These are phyloP conservation scores for Penicillium sp. DNA, from an alignment of 2,329 filamentous ascomycete genomes.

Conservation along the genomic window DNA sequence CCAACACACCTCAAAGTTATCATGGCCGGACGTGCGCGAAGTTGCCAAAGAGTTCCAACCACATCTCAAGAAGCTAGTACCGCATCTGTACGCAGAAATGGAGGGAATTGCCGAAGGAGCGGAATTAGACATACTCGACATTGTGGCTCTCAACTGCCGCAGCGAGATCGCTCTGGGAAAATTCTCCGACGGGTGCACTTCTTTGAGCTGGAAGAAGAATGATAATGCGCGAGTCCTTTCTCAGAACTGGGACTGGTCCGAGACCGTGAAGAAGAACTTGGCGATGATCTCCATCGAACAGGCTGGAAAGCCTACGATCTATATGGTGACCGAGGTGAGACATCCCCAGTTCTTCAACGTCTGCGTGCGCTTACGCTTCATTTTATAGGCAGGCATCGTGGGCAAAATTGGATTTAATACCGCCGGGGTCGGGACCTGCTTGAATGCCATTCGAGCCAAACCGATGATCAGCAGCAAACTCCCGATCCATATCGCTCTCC, in stretches of 20 bases:
- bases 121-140: constrained; percentile 44
- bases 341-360: too few relatives aligned
- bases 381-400: constrained; percentile 45
- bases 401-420: constrained; percentile 63
- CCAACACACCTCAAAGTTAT: constrained; percentile 42
- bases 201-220: constrained; percentile 48
- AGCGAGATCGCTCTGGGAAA: constrained; percentile 56
- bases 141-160: constrained; percentile 55
- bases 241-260: constrained; percentile 59
- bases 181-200: constrained; percentile 56
- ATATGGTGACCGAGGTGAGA: constrained; percentile 50
- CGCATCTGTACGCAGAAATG: constrained; percentile 44
- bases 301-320: constrained; percentile 44
- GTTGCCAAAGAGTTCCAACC: constrained; percentile 47
- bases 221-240: constrained; percentile 40
- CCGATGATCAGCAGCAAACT: constrained; percentile 50
- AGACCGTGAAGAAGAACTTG: constrained; percentile 48
- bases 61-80: constrained; percentile 37
- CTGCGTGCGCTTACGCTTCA: too few relatives aligned
- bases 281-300: constrained; percentile 48
- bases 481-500: constrained; percentile 58
- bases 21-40: constrained; percentile 44
- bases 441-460: constrained; percentile 57
- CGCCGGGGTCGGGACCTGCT: constrained; percentile 53
- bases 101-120: constrained; percentile 53